phyloP scores from a whole-genome alignment of 129 eudicot genomes.

The Chrysanthemum lavandulifolium region DNA sequence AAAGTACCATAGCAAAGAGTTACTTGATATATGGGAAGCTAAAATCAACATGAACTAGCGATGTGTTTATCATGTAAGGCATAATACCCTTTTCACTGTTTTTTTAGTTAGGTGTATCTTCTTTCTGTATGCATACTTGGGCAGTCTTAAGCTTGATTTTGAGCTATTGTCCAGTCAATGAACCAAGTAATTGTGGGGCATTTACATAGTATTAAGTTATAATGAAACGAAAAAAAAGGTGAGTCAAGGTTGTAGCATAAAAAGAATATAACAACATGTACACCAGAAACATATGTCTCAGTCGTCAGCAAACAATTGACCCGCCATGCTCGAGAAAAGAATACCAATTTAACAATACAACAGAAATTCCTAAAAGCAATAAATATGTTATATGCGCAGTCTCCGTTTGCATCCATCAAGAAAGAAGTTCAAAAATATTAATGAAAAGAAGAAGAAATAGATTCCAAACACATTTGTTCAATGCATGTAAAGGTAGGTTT shows the following conservation, averaged over 20 bases:
- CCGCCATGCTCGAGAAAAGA: background rate
- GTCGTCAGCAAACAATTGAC: background rate
- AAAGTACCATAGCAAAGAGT: no score
- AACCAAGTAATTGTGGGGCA: background rate
- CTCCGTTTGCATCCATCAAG: background rate
- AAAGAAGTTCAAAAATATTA: constrained; percentile 1
- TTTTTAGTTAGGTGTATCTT: background rate
- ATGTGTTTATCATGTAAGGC: background rate
- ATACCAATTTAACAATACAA: background rate
- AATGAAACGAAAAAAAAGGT: background rate
- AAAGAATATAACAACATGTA: background rate
- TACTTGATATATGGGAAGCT: background rate
- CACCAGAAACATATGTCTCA: background rate
- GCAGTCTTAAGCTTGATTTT: constrained; percentile 8
- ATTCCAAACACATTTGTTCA: background rate
- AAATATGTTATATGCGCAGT: background rate
- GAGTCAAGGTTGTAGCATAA: constrained; percentile 8
- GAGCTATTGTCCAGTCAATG: background rate
- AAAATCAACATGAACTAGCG: background rate
- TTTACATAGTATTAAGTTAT: no score
- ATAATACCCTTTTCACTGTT: background rate
- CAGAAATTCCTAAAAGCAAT: background rate
- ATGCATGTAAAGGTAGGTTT: constrained; percentile 5
- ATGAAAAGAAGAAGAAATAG: background rate
- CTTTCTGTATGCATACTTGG: background rate